Percentiles rank a stretch among this genome's conserved stretches.
Conservation (phyloP, 768 basidiomycete species). For the Pilatotrama ljubarskyi region DNA sequence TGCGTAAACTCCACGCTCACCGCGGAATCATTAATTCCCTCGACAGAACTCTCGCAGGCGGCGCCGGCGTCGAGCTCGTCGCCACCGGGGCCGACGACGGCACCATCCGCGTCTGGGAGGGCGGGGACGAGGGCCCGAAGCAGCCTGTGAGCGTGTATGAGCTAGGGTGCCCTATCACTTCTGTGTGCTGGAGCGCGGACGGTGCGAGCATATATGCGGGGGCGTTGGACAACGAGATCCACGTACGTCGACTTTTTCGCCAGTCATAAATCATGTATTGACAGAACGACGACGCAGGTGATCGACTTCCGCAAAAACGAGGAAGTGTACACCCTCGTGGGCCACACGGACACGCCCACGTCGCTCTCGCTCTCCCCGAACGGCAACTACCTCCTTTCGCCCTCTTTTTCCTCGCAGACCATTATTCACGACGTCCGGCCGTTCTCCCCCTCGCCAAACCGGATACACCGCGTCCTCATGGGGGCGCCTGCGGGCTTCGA, state of each 20-base stretch:
- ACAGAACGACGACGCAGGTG: conserved; percentile 66
- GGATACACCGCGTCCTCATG: conserved; percentile 74
- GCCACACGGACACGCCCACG: conserved; percentile 91
- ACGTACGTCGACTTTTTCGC: conserved; percentile 53
- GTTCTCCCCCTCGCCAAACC: conserved; percentile 82
- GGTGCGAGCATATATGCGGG: conserved; percentile 89
- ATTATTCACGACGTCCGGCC: conserved; percentile 93
- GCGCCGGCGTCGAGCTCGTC: conserved; percentile 81
- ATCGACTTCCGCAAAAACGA: conserved; percentile 88
- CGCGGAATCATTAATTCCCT: conserved; percentile 88
- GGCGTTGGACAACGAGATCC: conserved; percentile 94
- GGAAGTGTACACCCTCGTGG: conserved; percentile 75
- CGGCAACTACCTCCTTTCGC: conserved; percentile 84
- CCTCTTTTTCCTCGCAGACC: conserved; percentile 85
- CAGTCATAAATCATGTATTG: conserved; percentile 4
- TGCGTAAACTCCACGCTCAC: conserved; percentile 84
- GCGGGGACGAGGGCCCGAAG: conserved; percentile 72
- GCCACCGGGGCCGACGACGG: conserved; percentile 92
- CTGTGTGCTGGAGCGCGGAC: conserved; percentile 91
- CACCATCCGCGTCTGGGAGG: conserved; percentile 90
- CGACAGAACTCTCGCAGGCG: conserved; percentile 83
- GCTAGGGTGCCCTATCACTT: conserved; percentile 86
- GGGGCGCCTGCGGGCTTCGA: conserved; percentile 97
- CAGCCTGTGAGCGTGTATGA: conserved; percentile 78
- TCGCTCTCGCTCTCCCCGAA: conserved; percentile 91